A percentile compares a stretch with the other conserved stretches of the same genome.
phyloP scores from a whole-genome alignment of 352 stramenopile species.

The Pythium dissotocum region DNA sequence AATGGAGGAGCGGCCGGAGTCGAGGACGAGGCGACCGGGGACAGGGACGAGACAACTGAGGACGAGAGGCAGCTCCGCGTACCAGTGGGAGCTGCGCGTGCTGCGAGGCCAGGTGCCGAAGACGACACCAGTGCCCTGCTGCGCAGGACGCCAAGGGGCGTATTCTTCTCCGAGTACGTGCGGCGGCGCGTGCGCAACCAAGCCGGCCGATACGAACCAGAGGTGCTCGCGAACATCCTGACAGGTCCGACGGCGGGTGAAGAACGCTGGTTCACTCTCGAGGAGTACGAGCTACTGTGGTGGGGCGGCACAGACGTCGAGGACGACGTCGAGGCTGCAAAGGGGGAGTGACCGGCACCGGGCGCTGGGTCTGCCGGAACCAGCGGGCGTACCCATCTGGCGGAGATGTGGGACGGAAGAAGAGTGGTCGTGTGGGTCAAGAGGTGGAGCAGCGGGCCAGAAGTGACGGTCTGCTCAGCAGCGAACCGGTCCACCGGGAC shows the following conservation, averaged over 20 bases:
- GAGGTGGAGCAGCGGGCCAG: too few relatives aligned
- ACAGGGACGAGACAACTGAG: neutral
- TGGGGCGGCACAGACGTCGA: neutral
- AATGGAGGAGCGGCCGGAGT: neutral
- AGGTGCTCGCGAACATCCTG: neutral
- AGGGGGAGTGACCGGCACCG: constrained; percentile 11
- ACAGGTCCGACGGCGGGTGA: neutral
- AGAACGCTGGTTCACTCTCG: neutral
- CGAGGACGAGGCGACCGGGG: neutral
- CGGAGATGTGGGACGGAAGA: too few relatives aligned
- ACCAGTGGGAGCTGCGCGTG: neutral
- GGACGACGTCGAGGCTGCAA: constrained; percentile 1
- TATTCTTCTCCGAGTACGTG: constrained; percentile 2
- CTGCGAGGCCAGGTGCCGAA: neutral
- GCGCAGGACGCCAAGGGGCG: neutral
- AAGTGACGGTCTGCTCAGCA: too few relatives aligned
- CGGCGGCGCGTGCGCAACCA: neutral
- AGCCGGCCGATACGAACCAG: neutral
- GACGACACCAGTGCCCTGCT: neutral
- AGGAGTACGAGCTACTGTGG: constrained; percentile 4
- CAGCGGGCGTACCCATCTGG: too few relatives aligned
- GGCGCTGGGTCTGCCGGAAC: too few relatives aligned
- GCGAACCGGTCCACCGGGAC: too few relatives aligned
- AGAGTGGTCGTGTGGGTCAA: too few relatives aligned
- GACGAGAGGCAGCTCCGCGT: neutral